Evolutionary conservation across 2,329 filamentous ascomycete genomes (phyloP), one percentile per base, ranked within the genome.

Genomic region (Periconia digitata): DNA sequence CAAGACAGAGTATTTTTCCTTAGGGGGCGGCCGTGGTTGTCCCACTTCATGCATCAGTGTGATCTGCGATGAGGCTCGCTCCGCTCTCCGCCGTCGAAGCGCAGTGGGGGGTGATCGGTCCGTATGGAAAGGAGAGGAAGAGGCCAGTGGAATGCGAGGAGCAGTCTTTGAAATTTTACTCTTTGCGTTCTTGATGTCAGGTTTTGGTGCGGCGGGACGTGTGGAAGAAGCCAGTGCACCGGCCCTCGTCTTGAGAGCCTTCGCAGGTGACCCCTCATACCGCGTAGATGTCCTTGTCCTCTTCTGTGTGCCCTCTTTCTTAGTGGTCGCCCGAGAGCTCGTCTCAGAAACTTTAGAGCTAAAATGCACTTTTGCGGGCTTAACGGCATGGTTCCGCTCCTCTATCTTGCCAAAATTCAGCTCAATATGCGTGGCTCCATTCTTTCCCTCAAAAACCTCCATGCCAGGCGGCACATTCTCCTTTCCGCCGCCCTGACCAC

Each of bases 381-480:
- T 70, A 6, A 50, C 34, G 8, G 52, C 47, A 13, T 50, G 51
- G 38, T 58, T 61, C 53, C 63, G 64, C 8, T 47, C 41, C 20
- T 64, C 54, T 4, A 62, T 48, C 41, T 64, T 69, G 10, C 56
- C 51, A 45, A 68, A 67, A 49, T 68, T 62, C 51, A 69, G 58
- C 18, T 64, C 56, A 44, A 64, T 64, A 39, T 69, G 59, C 13
- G 58, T 64, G 15, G 57, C 62, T 13, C 59, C 59, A 13, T 49
- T 46, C 51, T 67, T 67, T 43, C 46, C 57, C 38, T 63, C 58
- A 8, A 62, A 50, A 5, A 63, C 54, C 13, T 62, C 59, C 45
- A 62, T 55, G n/a, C 76, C 76, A 1, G 82, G 83, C 13, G 82
- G 82, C 5, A 84, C 60, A 53, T 86, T 86, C 63, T 86, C 83